Base-by-base conservation (phyloP, 2,329 filamentous ascomycete species). In the Diplocarpon rosae region DNA sequence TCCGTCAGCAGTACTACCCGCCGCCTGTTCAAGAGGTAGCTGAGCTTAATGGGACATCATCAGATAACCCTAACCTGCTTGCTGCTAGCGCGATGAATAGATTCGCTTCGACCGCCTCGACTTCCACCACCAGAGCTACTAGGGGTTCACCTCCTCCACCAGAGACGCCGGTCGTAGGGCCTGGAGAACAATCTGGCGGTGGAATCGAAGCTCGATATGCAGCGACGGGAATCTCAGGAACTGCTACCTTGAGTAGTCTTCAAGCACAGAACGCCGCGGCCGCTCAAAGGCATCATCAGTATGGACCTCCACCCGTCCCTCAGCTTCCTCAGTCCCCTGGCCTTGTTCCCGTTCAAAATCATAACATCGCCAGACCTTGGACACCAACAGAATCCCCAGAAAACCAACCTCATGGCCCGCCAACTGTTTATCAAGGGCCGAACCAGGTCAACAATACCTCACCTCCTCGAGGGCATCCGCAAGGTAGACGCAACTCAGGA, bases 61-160 rank as follows among this genome's bases (percentile, higher is more conserved):
- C 47, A 40, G 46, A 38, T 16, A 45, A 42, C n/a, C 33, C 47
- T 11, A 47, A 53, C 24, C 45, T 62, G 20, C 46, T 53, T 28
- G 57, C 59, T 9, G 56, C 59, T n/a, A 66, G 57, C 40, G 67
- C 68, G 27, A 72, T 82, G 51, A 80, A 76, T 57, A 71, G 78
- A 36, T 78, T 80, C 53, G 71, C 74, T 10, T 95, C 90, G 2
- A 94, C 86, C 7, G 88, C 90, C 12, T 96, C 92, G 0, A 94
- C 81, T 11, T 94, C 89, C 2, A 98, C 92, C 1, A 95, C 90
- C 2, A 80, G 85, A 52, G 92, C 92, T 15, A 89, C 85, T 59
- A 77, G 92, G 55, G 92, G 92, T 35, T 96, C 90, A 24, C 92
- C 92, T 5, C 90, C 92, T 4, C 92, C 92, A 1, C 92, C 92